Conservation (phyloP, 1,284 basidiomycete species). For the Malassezia restricta region DNA sequence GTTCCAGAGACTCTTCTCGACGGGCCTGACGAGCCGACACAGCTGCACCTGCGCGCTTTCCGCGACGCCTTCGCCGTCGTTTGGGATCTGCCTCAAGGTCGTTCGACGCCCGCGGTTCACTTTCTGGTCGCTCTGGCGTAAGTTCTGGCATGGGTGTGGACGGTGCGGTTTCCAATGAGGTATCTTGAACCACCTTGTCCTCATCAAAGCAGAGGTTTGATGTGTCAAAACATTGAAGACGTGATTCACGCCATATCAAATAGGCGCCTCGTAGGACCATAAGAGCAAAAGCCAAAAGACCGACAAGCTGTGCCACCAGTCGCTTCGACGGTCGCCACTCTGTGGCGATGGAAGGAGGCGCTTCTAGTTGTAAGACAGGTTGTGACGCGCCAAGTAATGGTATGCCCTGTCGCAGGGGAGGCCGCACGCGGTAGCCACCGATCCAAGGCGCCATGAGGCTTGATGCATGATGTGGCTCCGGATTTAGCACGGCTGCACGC, state of each 20-base stretch:
- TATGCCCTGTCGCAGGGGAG: background rate
- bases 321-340: background rate
- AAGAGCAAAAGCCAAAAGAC: background rate
- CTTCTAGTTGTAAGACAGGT: background rate
- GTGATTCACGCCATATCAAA: background rate
- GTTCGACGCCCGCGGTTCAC: background rate
- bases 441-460: constrained; percentile 1
- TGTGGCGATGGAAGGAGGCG: background rate
- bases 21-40: constrained; percentile 33
- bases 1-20: background rate
- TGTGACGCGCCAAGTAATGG: background rate
- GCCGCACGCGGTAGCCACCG: constrained; percentile 10
- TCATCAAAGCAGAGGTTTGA: background rate
- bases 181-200: too few relatives aligned
- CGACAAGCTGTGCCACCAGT: background rate
- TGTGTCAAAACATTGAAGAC: background rate
- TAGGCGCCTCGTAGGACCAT: constrained; percentile 6
- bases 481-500: constrained; percentile 5
- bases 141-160: too few relatives aligned
- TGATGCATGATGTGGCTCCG: background rate
- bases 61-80: constrained; percentile 26
- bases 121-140: background rate
- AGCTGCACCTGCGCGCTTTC: constrained; percentile 35
- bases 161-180: too few relatives aligned
- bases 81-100: constrained; percentile 1